Conservation (phyloP, 2,329 filamentous ascomycete genomes). For the Diaporthe australafricana region DNA sequence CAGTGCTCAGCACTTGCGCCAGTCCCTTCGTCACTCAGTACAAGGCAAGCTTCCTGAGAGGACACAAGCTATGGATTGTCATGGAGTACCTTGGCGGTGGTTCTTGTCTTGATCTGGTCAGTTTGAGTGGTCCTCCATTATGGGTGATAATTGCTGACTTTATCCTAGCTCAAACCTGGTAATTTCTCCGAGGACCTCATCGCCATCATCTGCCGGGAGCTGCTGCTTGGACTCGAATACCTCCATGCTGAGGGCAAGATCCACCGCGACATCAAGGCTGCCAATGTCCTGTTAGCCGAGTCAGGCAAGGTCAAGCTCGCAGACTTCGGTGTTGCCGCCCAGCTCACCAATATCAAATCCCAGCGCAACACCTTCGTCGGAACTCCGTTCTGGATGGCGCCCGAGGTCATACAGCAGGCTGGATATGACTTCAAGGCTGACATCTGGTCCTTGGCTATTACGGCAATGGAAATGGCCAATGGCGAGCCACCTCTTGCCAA, state of each 20-base stretch:
- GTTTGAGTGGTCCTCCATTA: constrained; percentile 38
- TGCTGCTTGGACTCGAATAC: constrained; percentile 91
- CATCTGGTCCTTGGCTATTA: constrained; percentile 93
- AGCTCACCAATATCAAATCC: constrained; percentile 97
- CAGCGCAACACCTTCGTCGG: constrained; percentile 98
- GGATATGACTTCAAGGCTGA: constrained; percentile 89
- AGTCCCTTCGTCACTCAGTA: constrained; percentile 96
- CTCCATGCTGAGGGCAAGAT: constrained; percentile 95
- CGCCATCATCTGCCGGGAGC: constrained; percentile 91
- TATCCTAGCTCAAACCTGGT: constrained; percentile 82
- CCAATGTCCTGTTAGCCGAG: constrained; percentile 93
- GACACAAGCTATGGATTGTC: constrained; percentile 98
- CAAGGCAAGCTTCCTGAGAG: constrained; percentile 94
- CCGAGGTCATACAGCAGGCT: constrained; percentile 91
- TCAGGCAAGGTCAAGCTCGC: constrained; percentile 93
- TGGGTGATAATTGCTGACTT: constrained; percentile 41
- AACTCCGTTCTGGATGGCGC: constrained; percentile 97
- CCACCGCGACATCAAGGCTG: constrained; percentile 96
- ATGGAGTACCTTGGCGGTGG: constrained; percentile 98
- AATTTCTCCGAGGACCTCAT: constrained; percentile 91
- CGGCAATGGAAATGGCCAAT: constrained; percentile 88
- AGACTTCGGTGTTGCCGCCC: constrained; percentile 96
- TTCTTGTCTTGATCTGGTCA: constrained; percentile 91
- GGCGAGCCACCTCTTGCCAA: constrained; percentile 90
- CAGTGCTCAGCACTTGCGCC: constrained; percentile 92